Conservation (phyloP, 2,329 filamentous ascomycete species). For the Ophiocordyceps unilateralis region DNA sequence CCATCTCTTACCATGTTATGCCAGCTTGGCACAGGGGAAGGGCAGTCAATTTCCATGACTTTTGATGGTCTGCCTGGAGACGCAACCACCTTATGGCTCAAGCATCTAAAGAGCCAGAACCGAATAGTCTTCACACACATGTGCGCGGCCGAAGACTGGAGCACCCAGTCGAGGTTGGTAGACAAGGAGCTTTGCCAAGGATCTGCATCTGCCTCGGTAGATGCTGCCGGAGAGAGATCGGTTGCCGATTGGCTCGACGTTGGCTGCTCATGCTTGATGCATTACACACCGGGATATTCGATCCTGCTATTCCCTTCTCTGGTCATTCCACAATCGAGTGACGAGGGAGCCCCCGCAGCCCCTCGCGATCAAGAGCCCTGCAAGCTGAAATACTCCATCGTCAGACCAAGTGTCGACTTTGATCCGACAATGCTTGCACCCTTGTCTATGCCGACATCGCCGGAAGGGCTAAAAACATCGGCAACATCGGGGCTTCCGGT, state of each 20-base stretch:
- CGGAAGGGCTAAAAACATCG: not conserved
- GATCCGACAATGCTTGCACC: constrained; percentile 10
- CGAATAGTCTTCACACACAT: constrained; percentile 16
- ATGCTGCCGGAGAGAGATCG: constrained; percentile 7
- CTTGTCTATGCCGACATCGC: constrained; percentile 1
- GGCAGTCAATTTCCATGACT: constrained; percentile 1
- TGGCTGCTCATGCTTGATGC: constrained; percentile 19
- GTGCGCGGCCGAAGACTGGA: constrained; percentile 16
- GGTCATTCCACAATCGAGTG: constrained; percentile 10
- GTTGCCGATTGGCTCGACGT: constrained; percentile 17
- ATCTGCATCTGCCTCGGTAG: constrained; percentile 3
- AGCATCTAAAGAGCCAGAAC: constrained; percentile 8
- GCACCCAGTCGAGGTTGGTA: constrained; percentile 4
- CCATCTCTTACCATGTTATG: not conserved
- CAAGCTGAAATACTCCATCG: constrained; percentile 20
- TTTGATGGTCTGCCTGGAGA: constrained; percentile 6
- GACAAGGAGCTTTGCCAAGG: constrained; percentile 8
- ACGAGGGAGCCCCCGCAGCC: constrained; percentile 4
- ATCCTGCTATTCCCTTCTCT: constrained; percentile 22
- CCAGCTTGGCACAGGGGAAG: constrained; percentile 3
- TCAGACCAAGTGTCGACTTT: constrained; percentile 11
- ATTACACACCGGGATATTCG: constrained; percentile 13
- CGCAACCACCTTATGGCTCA: constrained; percentile 8
- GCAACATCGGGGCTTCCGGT: constrained; percentile 5
- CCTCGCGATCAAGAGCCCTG: not conserved